Percentiles rank a stretch among this genome's conserved stretches.
Evolutionary conservation across 2,329 filamentous ascomycete species (phyloP).

Genomic region (Metarhizium brunneum): DNA sequence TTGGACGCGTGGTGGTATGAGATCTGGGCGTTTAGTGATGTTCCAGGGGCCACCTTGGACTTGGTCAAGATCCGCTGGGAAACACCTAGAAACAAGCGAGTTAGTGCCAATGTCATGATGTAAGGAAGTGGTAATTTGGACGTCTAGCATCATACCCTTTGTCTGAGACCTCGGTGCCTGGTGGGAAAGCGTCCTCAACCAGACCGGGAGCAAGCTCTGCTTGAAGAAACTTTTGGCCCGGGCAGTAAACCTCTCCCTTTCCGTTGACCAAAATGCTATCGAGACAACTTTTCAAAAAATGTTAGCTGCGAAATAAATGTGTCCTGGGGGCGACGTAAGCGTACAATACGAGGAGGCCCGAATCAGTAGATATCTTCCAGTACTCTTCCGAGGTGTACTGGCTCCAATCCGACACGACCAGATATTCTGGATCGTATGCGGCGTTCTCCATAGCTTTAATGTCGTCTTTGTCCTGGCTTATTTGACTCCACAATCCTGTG

Average conservation of each 20-base stretch:
- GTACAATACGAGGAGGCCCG: conserved; percentile 1
- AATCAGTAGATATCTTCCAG: neutral
- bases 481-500: neutral
- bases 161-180: neutral
- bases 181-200: neutral
- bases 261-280: conserved; percentile 2
- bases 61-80: neutral
- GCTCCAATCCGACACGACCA: conserved; percentile 8
- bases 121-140: neutral
- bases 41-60: conserved; percentile 1
- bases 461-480: neutral
- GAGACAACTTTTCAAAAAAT: neutral
- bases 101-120: neutral
- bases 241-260: neutral
- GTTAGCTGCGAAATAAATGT: neutral
- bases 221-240: neutral
- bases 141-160: neutral
- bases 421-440: neutral
- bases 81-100: neutral
- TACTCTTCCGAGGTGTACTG: conserved; percentile 8
- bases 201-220: neutral
- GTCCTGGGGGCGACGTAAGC: neutral
- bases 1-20: neutral
- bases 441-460: conserved; percentile 7
- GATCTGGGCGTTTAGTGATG: neutral